A percentile compares a stretch with the other conserved stretches of the same genome.
Conservation (phyloP, 1,284 basidiomycete genomes). For the Austroboletus rostrupii region DNA sequence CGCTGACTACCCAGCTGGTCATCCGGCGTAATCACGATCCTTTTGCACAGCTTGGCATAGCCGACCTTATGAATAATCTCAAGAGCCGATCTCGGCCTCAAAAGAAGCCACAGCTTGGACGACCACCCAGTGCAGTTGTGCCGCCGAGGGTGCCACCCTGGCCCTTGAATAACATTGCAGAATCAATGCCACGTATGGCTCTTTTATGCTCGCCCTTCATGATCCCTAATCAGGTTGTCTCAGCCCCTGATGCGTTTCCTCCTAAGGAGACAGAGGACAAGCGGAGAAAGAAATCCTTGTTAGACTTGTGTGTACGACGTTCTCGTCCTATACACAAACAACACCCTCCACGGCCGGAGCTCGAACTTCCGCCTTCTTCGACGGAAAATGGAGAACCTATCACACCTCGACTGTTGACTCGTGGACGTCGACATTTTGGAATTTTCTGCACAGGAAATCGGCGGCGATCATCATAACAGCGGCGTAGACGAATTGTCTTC, state of each 20-base stretch:
- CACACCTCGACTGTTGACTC: conserved; percentile 11
- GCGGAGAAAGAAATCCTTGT: conserved; percentile 12
- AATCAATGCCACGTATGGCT: conserved; percentile 31
- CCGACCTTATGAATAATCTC: conserved; percentile 29
- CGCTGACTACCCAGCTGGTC: conserved; percentile 26
- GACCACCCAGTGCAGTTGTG: conserved; percentile 7
- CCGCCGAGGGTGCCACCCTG: conserved; percentile 22
- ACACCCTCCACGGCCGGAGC: conserved; percentile 14
- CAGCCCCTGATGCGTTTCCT: conserved; percentile 31
- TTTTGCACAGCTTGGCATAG: conserved; percentile 35
- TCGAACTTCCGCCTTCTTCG: conserved; percentile 1
- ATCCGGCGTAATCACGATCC: conserved; percentile 28
- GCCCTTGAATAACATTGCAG: conserved; percentile 26
- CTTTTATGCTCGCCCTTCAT: background rate
- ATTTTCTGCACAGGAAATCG: conserved; percentile 33
- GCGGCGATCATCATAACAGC: conserved; percentile 9
- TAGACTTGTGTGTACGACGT: conserved; percentile 13
- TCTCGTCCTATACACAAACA: conserved; percentile 29
- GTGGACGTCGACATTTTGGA: conserved; percentile 24
- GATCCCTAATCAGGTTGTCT: conserved; percentile 7
- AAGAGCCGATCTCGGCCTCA: conserved; percentile 17
- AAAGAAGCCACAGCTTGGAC: conserved; percentile 19
- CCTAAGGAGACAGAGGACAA: conserved; percentile 19
- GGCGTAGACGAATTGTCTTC: conserved; percentile 8
- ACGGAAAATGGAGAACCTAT: conserved; percentile 4